Evolutionary conservation across 2,329 filamentous ascomycete genomes (phyloP).

Genomic region (Claviceps lovelessii): DNA sequence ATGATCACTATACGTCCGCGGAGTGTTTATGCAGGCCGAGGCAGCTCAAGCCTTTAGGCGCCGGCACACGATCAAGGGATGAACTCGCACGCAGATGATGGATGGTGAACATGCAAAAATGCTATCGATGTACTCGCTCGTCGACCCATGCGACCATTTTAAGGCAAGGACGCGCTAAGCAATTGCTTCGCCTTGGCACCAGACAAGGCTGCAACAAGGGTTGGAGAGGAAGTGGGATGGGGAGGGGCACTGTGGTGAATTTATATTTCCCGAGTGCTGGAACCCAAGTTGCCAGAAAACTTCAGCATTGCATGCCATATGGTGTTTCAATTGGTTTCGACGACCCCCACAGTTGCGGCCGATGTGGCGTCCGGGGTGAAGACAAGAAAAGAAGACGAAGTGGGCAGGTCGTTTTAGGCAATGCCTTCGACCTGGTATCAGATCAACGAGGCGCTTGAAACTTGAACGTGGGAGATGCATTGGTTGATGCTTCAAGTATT

Average conservation of each 20-base stretch:
- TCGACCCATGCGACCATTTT: not conserved
- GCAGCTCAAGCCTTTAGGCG: no score
- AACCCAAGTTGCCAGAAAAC: no score
- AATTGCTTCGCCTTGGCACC: no score
- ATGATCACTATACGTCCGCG: not conserved
- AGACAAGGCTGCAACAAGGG: no score
- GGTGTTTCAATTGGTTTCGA: not conserved
- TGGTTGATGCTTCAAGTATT: no score
- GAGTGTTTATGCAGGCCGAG: no score
- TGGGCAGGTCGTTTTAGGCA: not conserved
- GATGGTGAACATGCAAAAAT: not conserved
- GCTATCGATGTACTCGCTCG: no score
- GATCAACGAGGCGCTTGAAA: no score
- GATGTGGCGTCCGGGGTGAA: conserved; percentile 2
- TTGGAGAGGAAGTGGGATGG: no score
- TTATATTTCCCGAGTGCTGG: not conserved
- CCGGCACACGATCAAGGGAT: no score
- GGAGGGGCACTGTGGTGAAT: not conserved
- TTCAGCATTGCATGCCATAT: not conserved
- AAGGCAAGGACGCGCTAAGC: no score
- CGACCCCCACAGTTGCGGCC: not conserved
- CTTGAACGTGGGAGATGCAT: no score
- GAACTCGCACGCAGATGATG: not conserved
- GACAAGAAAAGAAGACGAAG: not conserved
- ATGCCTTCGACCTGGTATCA: not conserved